Conservation (phyloP, 2,329 filamentous ascomycete species). For the Albifimbria verrucaria region DNA sequence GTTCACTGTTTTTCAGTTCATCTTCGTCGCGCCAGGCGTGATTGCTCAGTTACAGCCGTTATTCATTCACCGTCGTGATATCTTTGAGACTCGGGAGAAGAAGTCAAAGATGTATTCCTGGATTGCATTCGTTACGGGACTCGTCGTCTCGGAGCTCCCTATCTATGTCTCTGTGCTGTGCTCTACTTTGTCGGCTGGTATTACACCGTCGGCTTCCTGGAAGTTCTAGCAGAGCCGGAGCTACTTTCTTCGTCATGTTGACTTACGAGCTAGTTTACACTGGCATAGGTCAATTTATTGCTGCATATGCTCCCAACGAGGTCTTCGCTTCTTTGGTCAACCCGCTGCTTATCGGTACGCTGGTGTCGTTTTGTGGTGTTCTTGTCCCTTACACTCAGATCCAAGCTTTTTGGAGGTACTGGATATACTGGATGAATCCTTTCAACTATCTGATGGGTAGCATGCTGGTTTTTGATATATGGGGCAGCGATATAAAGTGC, state of each 20-base stretch:
- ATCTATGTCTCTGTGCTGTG: slow-evolving; percentile 39
- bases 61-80: slow-evolving; percentile 53
- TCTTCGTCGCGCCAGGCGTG: slow-evolving; percentile 57
- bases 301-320: slow-evolving; percentile 59
- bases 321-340: slow-evolving; percentile 58
- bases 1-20: slow-evolving; percentile 62
- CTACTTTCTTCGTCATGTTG: slow-evolving; percentile 51
- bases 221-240: slow-evolving; percentile 44
- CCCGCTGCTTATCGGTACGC: slow-evolving; percentile 51
- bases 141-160: slow-evolving; percentile 46
- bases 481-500: slow-evolving; percentile 45
- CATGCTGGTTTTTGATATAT: slow-evolving; percentile 51
- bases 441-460: slow-evolving; percentile 60
- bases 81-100: slow-evolving; percentile 57
- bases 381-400: slow-evolving; percentile 64
- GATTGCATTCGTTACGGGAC: slow-evolving; percentile 54
- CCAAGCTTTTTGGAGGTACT: slow-evolving; percentile 64
- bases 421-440: slow-evolving; percentile 61
- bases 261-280: slow-evolving; percentile 60
- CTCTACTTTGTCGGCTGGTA: slow-evolving; percentile 56
- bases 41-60: slow-evolving; percentile 58
- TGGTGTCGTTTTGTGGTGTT: slow-evolving; percentile 73
- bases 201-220: slow-evolving; percentile 51
- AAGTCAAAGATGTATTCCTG: slow-evolving; percentile 61
- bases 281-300: slow-evolving; percentile 60